Evolutionary conservation across 2,329 filamentous ascomycete genomes (phyloP).

Genomic region (Paecilomyces sp.): DNA sequence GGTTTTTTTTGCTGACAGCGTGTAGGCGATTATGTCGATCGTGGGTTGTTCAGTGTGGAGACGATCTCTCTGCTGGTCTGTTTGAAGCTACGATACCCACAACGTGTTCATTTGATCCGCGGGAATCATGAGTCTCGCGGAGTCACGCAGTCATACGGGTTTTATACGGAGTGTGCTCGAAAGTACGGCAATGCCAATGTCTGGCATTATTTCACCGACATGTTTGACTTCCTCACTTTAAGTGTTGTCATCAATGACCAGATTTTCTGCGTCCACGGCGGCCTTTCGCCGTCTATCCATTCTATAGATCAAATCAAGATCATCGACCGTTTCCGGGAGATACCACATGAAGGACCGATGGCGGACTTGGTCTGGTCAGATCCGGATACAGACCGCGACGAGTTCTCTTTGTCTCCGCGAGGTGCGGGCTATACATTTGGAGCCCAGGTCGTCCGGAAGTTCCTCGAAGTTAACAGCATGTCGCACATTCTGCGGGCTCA

Average conservation of each 20-base stretch:
- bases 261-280: conserved; percentile 98
- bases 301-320: conserved; percentile 99
- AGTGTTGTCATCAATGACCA: conserved; percentile 98
- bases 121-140: conserved; percentile 97
- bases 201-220: conserved; percentile 99
- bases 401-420: conserved; percentile 88
- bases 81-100: conserved; percentile 91
- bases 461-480: conserved; percentile 95
- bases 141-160: conserved; percentile 97
- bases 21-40: conserved; percentile 91
- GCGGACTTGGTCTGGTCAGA: conserved; percentile 99
- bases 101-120: conserved; percentile 90
- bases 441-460: conserved; percentile 96
- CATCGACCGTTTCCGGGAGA: conserved; percentile 97
- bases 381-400: conserved; percentile 92
- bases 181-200: conserved; percentile 99
- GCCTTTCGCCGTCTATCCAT: conserved; percentile 83
- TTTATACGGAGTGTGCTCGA: conserved; percentile 95
- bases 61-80: conserved; percentile 97
- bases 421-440: conserved; percentile 97
- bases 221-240: conserved; percentile 97
- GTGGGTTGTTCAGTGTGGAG: conserved; percentile 96
- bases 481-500: conserved; percentile 96
- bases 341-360: conserved; percentile 98
- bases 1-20: conserved; percentile 6